These are phyloP conservation scores for Suhomyces emberorum DNA, from an alignment of 805 yeast genomes.

Conservation along the genomic window DNA sequence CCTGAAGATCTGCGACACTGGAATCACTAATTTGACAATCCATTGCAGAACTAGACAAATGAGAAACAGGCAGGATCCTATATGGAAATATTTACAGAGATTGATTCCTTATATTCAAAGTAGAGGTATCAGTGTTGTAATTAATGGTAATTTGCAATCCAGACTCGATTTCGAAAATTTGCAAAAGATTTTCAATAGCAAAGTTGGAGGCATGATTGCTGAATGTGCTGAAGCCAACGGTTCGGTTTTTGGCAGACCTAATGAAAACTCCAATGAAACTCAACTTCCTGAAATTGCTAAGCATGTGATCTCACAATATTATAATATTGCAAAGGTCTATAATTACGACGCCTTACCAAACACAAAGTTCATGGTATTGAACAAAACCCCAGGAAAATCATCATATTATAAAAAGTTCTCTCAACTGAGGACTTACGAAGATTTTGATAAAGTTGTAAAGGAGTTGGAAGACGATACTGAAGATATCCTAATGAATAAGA, in stretches of 20 bases:
- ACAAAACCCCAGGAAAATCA: constrained; percentile 76
- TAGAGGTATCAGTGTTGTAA: constrained; percentile 65
- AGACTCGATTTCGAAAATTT: constrained; percentile 52
- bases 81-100: constrained; percentile 62
- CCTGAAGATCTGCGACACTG: constrained; percentile 54
- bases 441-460: constrained; percentile 36
- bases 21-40: constrained; percentile 79
- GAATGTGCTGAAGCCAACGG: constrained; percentile 87
- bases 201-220: constrained; percentile 92
- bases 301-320: constrained; percentile 51
- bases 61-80: constrained; percentile 84
- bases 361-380: constrained; percentile 75
- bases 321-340: constrained; percentile 48
- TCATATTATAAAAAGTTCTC: constrained; percentile 55
- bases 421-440: constrained; percentile 53
- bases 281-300: constrained; percentile 50
- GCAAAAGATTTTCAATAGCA: constrained; percentile 50
- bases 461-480: constrained; percentile 37
- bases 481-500: constrained; percentile 13
- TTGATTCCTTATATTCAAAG: constrained; percentile 60
- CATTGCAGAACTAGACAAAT: constrained; percentile 88
- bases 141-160: constrained; percentile 73
- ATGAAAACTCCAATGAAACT: constrained; percentile 2
- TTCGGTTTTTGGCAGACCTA: constrained; percentile 53
- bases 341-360: constrained; percentile 59